These are phyloP conservation scores for Diaporthe caulivora DNA, from an alignment of 2,329 filamentous ascomycete genomes.

Conservation along the genomic window DNA sequence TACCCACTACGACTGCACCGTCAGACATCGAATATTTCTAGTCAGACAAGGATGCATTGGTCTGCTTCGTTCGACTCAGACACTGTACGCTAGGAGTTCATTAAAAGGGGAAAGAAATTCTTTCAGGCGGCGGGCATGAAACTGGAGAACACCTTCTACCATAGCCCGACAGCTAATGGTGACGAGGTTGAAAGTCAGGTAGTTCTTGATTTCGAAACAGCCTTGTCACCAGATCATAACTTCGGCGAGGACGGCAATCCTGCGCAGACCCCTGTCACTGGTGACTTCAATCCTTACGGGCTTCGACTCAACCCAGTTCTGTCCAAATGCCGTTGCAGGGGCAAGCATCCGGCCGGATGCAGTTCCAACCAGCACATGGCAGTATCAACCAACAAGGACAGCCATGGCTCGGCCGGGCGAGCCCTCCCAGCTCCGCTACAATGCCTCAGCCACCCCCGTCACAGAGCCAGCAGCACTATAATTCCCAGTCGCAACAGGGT, in stretches of 20 bases:
- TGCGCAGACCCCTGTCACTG: background rate
- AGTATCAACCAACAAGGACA: background rate
- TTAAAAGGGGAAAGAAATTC: conserved; percentile 43
- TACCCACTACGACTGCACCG: conserved; percentile 44
- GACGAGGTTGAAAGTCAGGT: conserved; percentile 50
- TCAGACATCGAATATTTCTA: too few species aligned
- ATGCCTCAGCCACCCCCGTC: background rate
- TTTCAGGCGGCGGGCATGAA: conserved; percentile 39
- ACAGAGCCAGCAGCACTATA: background rate
- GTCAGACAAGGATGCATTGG: too few species aligned
- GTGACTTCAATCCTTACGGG: background rate
- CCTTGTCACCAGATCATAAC: conserved; percentile 37
- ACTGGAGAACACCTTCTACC: conserved; percentile 46
- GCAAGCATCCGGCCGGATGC: background rate
- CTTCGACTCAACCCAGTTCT: background rate
- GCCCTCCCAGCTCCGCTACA: background rate
- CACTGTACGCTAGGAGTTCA: conserved; percentile 39
- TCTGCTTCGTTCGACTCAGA: too few species aligned
- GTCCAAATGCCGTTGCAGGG: background rate
- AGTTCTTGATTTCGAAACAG: conserved; percentile 48
- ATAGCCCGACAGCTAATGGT: conserved; percentile 42
- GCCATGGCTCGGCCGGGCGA: background rate
- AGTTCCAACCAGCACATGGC: background rate
- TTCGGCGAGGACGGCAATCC: background rate
- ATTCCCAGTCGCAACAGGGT: background rate